Conservation (phyloP, 305 asterid genomes). For the Rubia occidens region DNA sequence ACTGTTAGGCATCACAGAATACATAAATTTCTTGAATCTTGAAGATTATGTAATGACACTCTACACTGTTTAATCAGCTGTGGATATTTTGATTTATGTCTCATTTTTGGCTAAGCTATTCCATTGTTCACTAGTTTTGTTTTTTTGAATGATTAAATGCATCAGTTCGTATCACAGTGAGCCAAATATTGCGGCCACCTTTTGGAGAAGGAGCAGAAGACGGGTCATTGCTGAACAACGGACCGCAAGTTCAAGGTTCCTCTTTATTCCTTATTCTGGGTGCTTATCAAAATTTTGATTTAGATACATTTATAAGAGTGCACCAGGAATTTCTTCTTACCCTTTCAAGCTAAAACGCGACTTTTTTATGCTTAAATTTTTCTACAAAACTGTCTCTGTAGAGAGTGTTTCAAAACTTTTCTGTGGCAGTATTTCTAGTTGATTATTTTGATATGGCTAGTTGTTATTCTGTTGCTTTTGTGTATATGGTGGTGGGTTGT, state of each 20-base stretch:
- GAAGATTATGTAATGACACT: neutral
- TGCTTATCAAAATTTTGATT: neutral
- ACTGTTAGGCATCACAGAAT: constrained; percentile 19
- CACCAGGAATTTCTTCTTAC: neutral
- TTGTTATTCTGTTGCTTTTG: neutral
- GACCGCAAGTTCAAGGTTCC: constrained; percentile 96
- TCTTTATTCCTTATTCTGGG: constrained; percentile 9
- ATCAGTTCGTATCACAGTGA: constrained; percentile 80
- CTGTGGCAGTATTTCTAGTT: neutral
- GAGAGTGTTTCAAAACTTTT: neutral
- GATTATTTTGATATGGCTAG: neutral
- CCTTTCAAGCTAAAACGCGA: neutral
- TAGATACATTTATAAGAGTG: neutral
- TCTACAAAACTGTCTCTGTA: too few relatives aligned
- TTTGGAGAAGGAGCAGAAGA: constrained; percentile 96
- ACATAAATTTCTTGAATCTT: constrained; percentile 1
- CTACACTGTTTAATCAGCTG: neutral
- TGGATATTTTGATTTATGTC: neutral
- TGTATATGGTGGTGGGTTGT: neutral
- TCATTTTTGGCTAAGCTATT: constrained; percentile 3
- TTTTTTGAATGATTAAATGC: constrained; percentile 22
- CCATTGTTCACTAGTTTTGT: neutral
- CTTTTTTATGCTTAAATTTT: neutral
- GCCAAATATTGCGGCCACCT: constrained; percentile 72
- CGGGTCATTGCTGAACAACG: constrained; percentile 76